Evolutionary conservation across 2,329 filamentous ascomycete genomes (phyloP), one percentile per base, ranked within the genome.

Genomic region (Cercospora sp.): DNA sequence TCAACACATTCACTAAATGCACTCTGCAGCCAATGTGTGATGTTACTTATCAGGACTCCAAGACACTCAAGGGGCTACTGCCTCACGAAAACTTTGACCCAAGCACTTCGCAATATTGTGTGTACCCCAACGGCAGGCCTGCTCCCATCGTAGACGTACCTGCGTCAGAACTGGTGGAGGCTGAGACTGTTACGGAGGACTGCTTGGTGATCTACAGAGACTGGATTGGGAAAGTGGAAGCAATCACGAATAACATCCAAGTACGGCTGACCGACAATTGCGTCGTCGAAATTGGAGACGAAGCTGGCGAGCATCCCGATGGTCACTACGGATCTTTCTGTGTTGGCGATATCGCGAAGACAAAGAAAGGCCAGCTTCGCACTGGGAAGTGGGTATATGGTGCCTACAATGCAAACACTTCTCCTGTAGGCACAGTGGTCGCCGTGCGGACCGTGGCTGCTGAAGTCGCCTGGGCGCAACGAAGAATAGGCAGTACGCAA

Each of bases 161-260:
- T n/a, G 74, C 75, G 1, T 71, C 68, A 3, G 78, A 79, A 64
- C 63, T 80, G 10, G 64, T 69, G 31, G 72, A 73, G 18, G 70
- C 72, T 9, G 74, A 75, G 18, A 62, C 67, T 78, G 84, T 82
- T 69, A 74, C 79, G 5, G 82, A 84, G 68, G 85, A 84, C 4
- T 84, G 86, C 63, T 79, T 85, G 33, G 79, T 88, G 23, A 79
- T 88, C 12, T 86, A 84, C 73, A 79, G 83, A 18, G 82, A 85
- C 70, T 88, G 86, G 84, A 74, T 89, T 3, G 87, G 87, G 1
- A 77, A 82, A 10, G 81, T 89, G 4, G 80, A 84, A 61, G 79
- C 82, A 2, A 79, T 85, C 55, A 79, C 81, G 31, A 81, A 84
- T 59, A 82, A 85, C 62, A 79, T 88, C 13, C 80, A 84, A 1